Conservation (phyloP, 2,329 filamentous ascomycete species). For the Penicillium aurantiogriseum region DNA sequence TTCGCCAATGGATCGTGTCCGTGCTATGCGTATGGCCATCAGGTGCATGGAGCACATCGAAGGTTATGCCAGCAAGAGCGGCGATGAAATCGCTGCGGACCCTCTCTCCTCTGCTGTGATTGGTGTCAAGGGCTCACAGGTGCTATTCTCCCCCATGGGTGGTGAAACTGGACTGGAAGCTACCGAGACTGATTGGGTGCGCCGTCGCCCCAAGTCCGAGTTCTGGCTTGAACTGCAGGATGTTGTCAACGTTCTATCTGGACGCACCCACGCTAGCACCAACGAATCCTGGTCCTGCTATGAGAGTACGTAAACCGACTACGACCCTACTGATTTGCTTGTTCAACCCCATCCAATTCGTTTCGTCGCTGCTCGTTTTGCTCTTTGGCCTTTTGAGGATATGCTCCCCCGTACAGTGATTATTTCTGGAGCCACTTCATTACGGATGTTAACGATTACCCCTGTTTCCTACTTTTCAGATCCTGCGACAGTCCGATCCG, state of each 20-base stretch:
- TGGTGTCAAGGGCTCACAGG: slow-evolving; percentile 83
- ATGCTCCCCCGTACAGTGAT: background rate
- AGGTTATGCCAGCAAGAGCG: slow-evolving; percentile 64
- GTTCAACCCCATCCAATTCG: background rate
- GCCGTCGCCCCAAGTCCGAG: slow-evolving; percentile 76
- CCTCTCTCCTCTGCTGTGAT: slow-evolving; percentile 76
- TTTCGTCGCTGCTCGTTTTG: background rate
- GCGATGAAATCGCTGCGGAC: slow-evolving; percentile 69
- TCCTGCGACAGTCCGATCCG: slow-evolving; percentile 16
- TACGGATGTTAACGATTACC: slow-evolving; percentile 17
- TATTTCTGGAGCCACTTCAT: background rate
- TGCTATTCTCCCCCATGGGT: slow-evolving; percentile 80
- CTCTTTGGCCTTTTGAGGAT: background rate
- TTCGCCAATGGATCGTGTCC: slow-evolving; percentile 91
- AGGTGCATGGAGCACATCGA: slow-evolving; percentile 93
- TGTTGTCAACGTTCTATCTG: slow-evolving; percentile 80
- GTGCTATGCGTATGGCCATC: slow-evolving; percentile 87
- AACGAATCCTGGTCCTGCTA: slow-evolving; percentile 31
- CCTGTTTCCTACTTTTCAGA: slow-evolving; percentile 12
- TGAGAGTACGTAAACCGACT: slow-evolving; percentile 28
- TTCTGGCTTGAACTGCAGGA: slow-evolving; percentile 82
- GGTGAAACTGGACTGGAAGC: slow-evolving; percentile 66
- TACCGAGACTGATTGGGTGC: slow-evolving; percentile 88
- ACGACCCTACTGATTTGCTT: slow-evolving; percentile 5
- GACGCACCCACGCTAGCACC: slow-evolving; percentile 53